These are phyloP conservation scores for Sporisorium exsertum DNA, from an alignment of 1,284 basidiomycete genomes.

Conservation along the genomic window DNA sequence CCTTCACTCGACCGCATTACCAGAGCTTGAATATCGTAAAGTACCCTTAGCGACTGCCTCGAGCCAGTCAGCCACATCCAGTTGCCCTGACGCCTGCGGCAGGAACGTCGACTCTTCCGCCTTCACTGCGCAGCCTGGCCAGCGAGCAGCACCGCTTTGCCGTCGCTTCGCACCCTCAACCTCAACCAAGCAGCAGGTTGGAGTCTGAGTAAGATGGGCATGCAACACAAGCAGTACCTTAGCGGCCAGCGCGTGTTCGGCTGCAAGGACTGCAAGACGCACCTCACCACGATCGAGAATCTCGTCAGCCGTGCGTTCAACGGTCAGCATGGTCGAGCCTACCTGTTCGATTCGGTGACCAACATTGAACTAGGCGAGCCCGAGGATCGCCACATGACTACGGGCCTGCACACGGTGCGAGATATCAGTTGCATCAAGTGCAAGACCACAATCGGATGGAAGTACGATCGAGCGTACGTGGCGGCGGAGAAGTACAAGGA, in stretches of 20 bases:
- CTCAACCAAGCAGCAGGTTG: too few species aligned
- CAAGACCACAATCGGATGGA: conserved; percentile 88
- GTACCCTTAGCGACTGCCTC: too few species aligned
- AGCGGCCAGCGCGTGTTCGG: conserved; percentile 85
- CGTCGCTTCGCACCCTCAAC: neutral
- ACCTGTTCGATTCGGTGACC: conserved; percentile 90
- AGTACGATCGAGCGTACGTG: conserved; percentile 95
- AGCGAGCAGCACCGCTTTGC: neutral
- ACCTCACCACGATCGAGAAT: conserved; percentile 89
- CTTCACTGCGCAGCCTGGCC: too few species aligned
- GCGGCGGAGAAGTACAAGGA: conserved; percentile 95
- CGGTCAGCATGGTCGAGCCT: conserved; percentile 93
- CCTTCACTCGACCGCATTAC: neutral
- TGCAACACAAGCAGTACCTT: conserved; percentile 88
- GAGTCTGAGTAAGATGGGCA: conserved; percentile 85
- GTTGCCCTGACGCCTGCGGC: too few species aligned
- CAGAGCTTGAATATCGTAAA: neutral
- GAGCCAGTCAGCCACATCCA: too few species aligned
- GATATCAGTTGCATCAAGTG: conserved; percentile 95
- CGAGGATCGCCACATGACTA: conserved; percentile 93
- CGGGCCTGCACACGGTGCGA: conserved; percentile 93
- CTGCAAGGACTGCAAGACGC: conserved; percentile 89
- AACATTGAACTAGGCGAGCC: conserved; percentile 88
- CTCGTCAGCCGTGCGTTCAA: conserved; percentile 80
- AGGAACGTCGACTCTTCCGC: too few species aligned